A percentile compares a stretch with the other conserved stretches of the same genome.
These are phyloP conservation scores for Rhodotorula paludigena DNA, from an alignment of 768 basidiomycete species.

Conservation along the genomic window DNA sequence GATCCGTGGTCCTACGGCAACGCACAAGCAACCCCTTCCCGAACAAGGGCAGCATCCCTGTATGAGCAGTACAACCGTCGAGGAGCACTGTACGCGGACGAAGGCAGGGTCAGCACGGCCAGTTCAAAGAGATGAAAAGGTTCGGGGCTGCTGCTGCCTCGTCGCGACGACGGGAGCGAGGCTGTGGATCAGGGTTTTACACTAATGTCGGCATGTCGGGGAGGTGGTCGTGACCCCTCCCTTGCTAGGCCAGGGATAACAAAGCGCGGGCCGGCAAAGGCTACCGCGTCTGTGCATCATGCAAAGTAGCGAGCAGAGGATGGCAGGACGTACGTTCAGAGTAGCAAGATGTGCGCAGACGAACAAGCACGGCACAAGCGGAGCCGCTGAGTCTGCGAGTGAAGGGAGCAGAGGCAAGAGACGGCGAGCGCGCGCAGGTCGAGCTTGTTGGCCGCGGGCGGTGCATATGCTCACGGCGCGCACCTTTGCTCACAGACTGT, in stretches of 20 bases:
- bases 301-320: neutral
- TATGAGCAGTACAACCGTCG: no score
- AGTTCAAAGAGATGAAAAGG: no score
- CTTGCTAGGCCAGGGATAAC: conserved; percentile 38
- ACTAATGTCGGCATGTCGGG: conserved; percentile 32
- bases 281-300: conserved; percentile 27
- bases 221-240: conserved; percentile 10
- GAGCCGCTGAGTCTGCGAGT: no score
- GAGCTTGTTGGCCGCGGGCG: no score
- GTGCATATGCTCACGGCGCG: conserved; percentile 11
- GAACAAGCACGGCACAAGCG: no score
- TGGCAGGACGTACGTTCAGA: neutral
- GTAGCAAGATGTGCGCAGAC: neutral
- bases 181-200: conserved; percentile 32
- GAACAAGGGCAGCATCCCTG: no score
- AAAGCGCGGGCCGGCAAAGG: conserved; percentile 22
- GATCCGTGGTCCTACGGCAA: no score
- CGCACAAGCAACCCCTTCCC: no score
- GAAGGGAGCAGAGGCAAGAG: conserved; percentile 4
- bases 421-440: no score
- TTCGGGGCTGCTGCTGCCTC: neutral
- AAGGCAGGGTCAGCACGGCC: no score
- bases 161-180: neutral
- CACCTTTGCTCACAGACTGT: neutral
- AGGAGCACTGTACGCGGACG: no score